Percentiles rank a stretch among this genome's conserved stretches.
These are phyloP conservation scores for Penicillium waksmanii DNA, from an alignment of 495 filamentous ascomycete species.

Conservation along the genomic window DNA sequence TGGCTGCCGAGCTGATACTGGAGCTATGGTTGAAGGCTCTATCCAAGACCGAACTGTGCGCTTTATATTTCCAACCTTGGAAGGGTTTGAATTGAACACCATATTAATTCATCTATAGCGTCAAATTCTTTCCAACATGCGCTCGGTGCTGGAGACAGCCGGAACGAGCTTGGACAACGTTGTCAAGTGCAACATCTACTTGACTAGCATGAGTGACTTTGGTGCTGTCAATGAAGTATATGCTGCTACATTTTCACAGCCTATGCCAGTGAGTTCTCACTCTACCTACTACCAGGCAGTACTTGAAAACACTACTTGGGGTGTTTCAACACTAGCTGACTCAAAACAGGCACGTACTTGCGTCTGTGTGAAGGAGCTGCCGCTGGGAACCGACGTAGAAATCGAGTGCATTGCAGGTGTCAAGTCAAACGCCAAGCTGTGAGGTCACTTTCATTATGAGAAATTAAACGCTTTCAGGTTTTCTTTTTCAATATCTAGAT, in stretches of 20 bases:
- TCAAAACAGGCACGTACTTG: conserved; percentile 57
- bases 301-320: not conserved
- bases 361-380: conserved; percentile 67
- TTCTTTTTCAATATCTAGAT: not conserved
- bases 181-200: conserved; percentile 71
- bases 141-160: conserved; percentile 65
- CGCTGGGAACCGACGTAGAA: conserved; percentile 68
- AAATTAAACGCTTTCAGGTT: not conserved
- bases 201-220: conserved; percentile 72
- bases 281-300: not conserved
- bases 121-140: conserved; percentile 64
- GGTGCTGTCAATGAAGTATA: conserved; percentile 64
- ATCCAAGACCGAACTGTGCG: conserved; percentile 60
- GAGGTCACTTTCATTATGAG: not conserved
- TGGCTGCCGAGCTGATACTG: conserved; percentile 54
- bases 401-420: conserved; percentile 58
- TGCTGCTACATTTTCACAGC: conserved; percentile 54
- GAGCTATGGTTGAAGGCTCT: conserved; percentile 52
- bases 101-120: conserved; percentile 20
- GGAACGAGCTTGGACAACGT: conserved; percentile 65
- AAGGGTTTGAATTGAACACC: not conserved
- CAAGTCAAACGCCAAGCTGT: conserved; percentile 5
- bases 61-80: not conserved
- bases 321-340: not conserved
- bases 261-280: conserved; percentile 51